Evolutionary conservation across 1,284 basidiomycete genomes (phyloP).

Genomic region (Apiotrichum gamsii): DNA sequence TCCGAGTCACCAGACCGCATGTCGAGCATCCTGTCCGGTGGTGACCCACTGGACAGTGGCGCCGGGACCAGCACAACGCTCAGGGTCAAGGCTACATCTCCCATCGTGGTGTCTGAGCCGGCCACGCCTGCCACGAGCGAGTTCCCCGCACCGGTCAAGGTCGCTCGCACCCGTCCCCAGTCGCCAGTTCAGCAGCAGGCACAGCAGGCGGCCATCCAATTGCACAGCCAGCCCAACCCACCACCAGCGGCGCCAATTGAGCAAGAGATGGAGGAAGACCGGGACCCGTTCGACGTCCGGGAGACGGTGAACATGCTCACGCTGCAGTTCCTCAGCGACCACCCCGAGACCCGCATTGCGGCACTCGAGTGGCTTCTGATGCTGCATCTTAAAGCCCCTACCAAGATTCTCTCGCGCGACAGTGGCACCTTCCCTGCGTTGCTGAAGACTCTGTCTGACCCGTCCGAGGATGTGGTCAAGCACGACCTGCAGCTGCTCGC

Average conservation of each 20-base stretch:
- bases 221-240: background rate
- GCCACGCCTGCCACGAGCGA: constrained; percentile 36
- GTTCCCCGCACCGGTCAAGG: constrained; percentile 20
- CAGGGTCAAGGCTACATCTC: constrained; percentile 16
- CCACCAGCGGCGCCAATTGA: too few species aligned
- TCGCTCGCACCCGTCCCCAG: constrained; percentile 19
- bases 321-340: constrained; percentile 89
- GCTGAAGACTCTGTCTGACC: constrained; percentile 92
- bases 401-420: constrained; percentile 93
- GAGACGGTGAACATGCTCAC: constrained; percentile 87
- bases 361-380: constrained; percentile 97
- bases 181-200: constrained; percentile 24
- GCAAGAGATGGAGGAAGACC: constrained; percentile 48
- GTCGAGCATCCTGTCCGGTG: constrained; percentile 10
- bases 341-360: constrained; percentile 90
- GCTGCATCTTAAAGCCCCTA: constrained; percentile 95
- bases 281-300: constrained; percentile 86
- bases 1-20: constrained; percentile 8
- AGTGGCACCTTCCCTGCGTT: constrained; percentile 94
- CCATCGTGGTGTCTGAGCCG: constrained; percentile 48
- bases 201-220: constrained; percentile 10
- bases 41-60: constrained; percentile 30
- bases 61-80: background rate
- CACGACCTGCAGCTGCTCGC: constrained; percentile 91
- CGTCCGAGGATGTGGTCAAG: constrained; percentile 95